Base-by-base conservation (phyloP, 176 grass and related monocot species). In the Oryza longistaminata region DNA sequence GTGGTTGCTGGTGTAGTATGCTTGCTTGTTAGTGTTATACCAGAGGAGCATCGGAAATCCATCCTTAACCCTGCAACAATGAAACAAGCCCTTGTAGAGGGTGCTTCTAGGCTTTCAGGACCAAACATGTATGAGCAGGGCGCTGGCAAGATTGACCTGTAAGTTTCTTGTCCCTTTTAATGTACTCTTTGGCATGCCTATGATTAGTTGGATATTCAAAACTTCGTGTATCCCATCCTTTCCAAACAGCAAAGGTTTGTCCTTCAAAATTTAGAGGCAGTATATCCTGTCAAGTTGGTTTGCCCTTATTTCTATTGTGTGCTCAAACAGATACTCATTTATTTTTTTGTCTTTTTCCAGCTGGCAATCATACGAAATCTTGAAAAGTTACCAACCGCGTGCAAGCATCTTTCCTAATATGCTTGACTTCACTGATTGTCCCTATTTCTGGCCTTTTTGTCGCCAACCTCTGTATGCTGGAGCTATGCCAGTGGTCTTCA, bases 71-170 rank as follows among this genome's bases (percentile, higher is more conserved):
- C 93, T 73, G 96, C 96, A 53, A 92, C 85, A 81, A 98, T 95
- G 93, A 98, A 95, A 86, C 96, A 98, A 83, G 93, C 96, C 82
- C 90, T 98, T 79, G 96, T 98, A 72, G 96, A 98, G 88, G 96
- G 96, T 37, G 96, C 96, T 81, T 95, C 93, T 78, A 98, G 92
- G 71, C 93, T 98, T 85, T 89, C 92, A 76, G 96, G 96, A 25
- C 89, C 96, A 48, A 98, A 98, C 66, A 92, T 98, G 77, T 98
- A 95, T 83, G 96, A 98, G 75, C 96, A 98, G 76, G 96, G 96
- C 71, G 93, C 96, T 75, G 96, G 96, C 69, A 95, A 76, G 89
- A 86, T 95, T 82, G 92, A 95, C 81, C 91, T 98, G 96, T 98
- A 90, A 92, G 93, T 95, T 92, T 80, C 72, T 79, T 72, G 17